Evolutionary conservation across 73 alveolate species (phyloP).

Genomic region (Symbiodinium natans): DNA sequence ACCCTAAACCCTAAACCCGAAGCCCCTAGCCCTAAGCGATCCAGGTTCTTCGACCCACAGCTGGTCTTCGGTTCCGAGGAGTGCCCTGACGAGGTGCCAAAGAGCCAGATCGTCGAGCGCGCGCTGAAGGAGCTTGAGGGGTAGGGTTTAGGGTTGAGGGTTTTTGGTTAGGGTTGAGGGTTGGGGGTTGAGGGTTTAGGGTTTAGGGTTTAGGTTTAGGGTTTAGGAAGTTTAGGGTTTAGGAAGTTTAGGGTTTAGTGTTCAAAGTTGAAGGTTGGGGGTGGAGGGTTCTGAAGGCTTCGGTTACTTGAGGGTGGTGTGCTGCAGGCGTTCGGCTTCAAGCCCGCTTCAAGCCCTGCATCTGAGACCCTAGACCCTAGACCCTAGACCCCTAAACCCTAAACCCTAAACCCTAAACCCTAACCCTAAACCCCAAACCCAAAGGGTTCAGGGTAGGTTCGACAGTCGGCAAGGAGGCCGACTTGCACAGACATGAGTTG

Average conservation of each 20-base stretch:
- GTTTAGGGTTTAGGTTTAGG: not conserved
- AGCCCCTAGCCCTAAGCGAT: not conserved
- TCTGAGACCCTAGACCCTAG: too few species aligned
- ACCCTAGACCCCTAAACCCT: too few species aligned
- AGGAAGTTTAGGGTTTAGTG: not conserved
- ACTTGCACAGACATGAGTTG: not conserved
- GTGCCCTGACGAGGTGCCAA: slow-evolving; percentile 24
- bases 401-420: not conserved
- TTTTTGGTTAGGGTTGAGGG: not conserved
- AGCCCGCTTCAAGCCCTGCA: too few species aligned
- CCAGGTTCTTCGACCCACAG: slow-evolving; percentile 10
- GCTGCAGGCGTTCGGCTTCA: too few species aligned
- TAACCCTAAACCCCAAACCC: not conserved
- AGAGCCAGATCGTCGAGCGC: slow-evolving; percentile 8
- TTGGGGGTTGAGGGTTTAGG: not conserved
- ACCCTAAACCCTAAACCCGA: not conserved
- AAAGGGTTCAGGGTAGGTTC: too few species aligned
- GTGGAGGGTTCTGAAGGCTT: too few species aligned
- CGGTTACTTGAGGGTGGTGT: too few species aligned
- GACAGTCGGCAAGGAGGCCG: not conserved
- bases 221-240: not conserved
- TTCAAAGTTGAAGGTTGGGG: too few species aligned
- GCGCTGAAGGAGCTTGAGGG: not conserved
- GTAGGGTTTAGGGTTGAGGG: too few species aligned
- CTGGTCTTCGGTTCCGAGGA: slow-evolving; percentile 49